Percentiles rank a stretch among this genome's conserved stretches.
Evolutionary conservation across 2,329 filamentous ascomycete genomes (phyloP).

Genomic region (Massarina eburnea): DNA sequence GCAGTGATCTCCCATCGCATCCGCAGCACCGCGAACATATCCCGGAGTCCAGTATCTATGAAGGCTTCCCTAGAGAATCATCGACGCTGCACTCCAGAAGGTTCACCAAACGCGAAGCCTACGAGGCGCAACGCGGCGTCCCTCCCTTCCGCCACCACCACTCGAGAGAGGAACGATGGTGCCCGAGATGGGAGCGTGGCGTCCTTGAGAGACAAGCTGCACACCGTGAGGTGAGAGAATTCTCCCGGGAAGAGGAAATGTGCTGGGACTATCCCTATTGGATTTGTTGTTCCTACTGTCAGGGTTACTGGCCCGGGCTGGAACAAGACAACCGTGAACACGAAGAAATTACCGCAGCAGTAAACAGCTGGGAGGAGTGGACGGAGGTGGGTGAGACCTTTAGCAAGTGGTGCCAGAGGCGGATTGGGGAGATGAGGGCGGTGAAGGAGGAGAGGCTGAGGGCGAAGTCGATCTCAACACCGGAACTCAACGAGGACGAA

Average conservation of each 20-base stretch:
- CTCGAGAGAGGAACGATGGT: background rate
- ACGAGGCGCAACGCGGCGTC: background rate
- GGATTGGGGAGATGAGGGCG: conserved; percentile 11
- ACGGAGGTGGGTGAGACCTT: conserved; percentile 10
- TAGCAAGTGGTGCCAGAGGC: conserved; percentile 5
- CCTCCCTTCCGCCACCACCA: background rate
- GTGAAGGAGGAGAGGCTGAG: conserved; percentile 12
- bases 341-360: background rate
- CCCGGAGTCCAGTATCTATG: background rate
- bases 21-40: background rate
- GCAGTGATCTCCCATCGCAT: conserved; percentile 3
- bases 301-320: background rate
- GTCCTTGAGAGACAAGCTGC: background rate
- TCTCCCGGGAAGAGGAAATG: background rate
- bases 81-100: background rate
- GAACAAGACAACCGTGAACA: background rate
- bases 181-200: background rate
- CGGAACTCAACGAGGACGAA: conserved; percentile 1
- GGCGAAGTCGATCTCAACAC: background rate
- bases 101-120: conserved; percentile 7
- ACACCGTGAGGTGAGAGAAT: background rate
- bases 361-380: background rate
- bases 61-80: conserved; percentile 1
- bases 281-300: background rate
- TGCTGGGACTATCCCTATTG: background rate